A percentile compares a stretch with the other conserved stretches of the same genome.
Evolutionary conservation across 805 yeast genomes (phyloP).

Genomic region (Kuraishia hungarica): DNA sequence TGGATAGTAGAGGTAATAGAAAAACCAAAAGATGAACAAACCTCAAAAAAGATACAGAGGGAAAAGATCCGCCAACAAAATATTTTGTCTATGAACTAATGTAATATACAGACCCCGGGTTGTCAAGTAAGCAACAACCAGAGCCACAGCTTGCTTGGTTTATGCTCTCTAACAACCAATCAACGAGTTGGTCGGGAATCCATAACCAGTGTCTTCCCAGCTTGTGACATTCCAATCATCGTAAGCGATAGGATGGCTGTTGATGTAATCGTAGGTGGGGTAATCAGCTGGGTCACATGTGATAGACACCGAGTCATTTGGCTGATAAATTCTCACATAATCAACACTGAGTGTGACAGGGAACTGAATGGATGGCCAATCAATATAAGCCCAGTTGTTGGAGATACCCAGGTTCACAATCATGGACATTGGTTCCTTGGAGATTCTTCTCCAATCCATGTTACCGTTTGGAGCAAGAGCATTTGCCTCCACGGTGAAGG

Average conservation of each 20-base stretch:
- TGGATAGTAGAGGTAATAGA: background rate
- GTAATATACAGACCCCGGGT: background rate
- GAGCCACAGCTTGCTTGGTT: background rate
- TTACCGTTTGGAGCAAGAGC: slow-evolving; percentile 90
- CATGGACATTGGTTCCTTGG: slow-evolving; percentile 91
- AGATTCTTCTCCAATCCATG: slow-evolving; percentile 69
- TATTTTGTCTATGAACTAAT: background rate
- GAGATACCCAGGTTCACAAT: slow-evolving; percentile 86
- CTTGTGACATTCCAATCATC: slow-evolving; percentile 56
- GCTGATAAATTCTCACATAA: slow-evolving; percentile 90
- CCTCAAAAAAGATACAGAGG: background rate
- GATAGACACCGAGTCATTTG: slow-evolving; percentile 44
- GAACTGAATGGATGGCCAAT: slow-evolving; percentile 75
- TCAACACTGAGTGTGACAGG: slow-evolving; percentile 75
- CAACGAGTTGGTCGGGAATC: slow-evolving; percentile 52
- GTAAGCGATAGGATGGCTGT: slow-evolving; percentile 63
- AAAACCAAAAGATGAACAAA: background rate
- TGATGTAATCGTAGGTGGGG: slow-evolving; percentile 83
- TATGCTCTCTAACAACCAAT: slow-evolving; percentile 18
- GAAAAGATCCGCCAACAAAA: background rate
- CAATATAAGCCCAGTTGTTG: slow-evolving; percentile 87
- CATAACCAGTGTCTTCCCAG: slow-evolving; percentile 73
- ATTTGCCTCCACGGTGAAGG: slow-evolving; percentile 61
- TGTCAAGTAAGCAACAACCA: background rate
- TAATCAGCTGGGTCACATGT: slow-evolving; percentile 83